Evolutionary conservation across 441 rosid species (phyloP).

Genomic region (Adansonia rubrostipa): DNA sequence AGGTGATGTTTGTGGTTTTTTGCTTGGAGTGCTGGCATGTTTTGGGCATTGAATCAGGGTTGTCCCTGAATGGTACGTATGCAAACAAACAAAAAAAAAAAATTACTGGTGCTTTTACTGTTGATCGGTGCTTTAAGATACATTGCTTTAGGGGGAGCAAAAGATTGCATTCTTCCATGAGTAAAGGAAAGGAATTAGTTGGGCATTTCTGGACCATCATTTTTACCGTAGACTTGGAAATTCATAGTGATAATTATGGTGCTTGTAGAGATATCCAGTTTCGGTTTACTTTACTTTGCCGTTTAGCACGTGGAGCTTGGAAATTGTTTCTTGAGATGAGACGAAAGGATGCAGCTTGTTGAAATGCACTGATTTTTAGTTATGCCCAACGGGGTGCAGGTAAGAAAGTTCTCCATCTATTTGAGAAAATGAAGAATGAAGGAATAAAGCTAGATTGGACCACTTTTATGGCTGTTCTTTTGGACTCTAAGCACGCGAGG

Average conservation of each 20-base stretch:
- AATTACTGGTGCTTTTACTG: conserved; percentile 51
- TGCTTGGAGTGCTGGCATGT: conserved; percentile 76
- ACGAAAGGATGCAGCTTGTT: conserved; percentile 59
- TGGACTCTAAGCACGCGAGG: conserved; percentile 84
- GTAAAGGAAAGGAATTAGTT: conserved; percentile 85
- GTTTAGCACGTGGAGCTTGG: conserved; percentile 44
- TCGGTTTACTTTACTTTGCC: too few relatives aligned
- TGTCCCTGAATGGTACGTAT: conserved; percentile 65
- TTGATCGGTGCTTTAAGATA: conserved; percentile 48
- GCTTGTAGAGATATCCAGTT: conserved; percentile 92
- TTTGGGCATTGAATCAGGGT: conserved; percentile 98
- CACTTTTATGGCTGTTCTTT: conserved; percentile 71
- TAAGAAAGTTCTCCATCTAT: conserved; percentile 54
- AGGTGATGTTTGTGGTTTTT: conserved; percentile 95
- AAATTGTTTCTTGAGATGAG: conserved; percentile 57
- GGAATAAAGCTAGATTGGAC: conserved; percentile 69
- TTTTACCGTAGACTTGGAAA: conserved; percentile 89
- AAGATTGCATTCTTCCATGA: conserved; percentile 87
- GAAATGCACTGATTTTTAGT: conserved; percentile 87
- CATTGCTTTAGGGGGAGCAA: conserved; percentile 80
- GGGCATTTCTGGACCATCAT: conserved; percentile 93
- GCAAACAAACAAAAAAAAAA: conserved; percentile 43
- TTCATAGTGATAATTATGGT: conserved; percentile 77
- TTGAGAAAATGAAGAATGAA: conserved; percentile 53
- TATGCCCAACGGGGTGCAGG: conserved; percentile 74